Evolutionary conservation across 2,329 filamentous ascomycete species (phyloP).

Genomic region (Davidsoniella australis): DNA sequence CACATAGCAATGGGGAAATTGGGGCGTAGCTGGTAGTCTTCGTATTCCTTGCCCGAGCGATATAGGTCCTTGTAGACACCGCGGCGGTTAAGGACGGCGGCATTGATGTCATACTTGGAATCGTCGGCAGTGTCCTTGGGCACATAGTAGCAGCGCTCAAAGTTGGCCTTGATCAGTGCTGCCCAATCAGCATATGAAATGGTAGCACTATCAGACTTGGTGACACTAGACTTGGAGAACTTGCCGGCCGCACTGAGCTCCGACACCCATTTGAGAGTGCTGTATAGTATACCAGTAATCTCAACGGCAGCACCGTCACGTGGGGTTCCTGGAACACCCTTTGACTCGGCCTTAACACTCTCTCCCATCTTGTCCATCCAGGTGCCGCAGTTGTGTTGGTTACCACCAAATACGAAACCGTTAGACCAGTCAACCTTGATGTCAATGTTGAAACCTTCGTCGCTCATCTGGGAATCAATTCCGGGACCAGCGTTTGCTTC

Average conservation of each 20-base stretch:
- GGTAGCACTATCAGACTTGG: conserved; percentile 37
- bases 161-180: conserved; percentile 60
- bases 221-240: conserved; percentile 60
- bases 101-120: conserved; percentile 60
- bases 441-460: conserved; percentile 81
- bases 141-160: conserved; percentile 84
- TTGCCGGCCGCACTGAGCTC: conserved; percentile 48
- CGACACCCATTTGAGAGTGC: conserved; percentile 65
- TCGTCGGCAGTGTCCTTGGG: conserved; percentile 56
- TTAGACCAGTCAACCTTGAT: conserved; percentile 82
- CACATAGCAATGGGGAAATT: conserved; percentile 96
- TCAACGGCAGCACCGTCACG: conserved; percentile 90
- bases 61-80: conserved; percentile 98
- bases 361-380: conserved; percentile 99
- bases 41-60: conserved; percentile 82
- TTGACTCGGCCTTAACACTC: conserved; percentile 73
- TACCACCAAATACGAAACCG: conserved; percentile 86
- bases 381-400: conserved; percentile 86
- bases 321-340: conserved; percentile 89
- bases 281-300: conserved; percentile 87
- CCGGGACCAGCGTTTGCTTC: conserved; percentile 84
- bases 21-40: conserved; percentile 88
- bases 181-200: conserved; percentile 71
- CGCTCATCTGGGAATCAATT: conserved; percentile 84
- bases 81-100: conserved; percentile 64